These are phyloP conservation scores for Cucumis melo DNA, from an alignment of 306 rosid genomes.

Conservation along the genomic window DNA sequence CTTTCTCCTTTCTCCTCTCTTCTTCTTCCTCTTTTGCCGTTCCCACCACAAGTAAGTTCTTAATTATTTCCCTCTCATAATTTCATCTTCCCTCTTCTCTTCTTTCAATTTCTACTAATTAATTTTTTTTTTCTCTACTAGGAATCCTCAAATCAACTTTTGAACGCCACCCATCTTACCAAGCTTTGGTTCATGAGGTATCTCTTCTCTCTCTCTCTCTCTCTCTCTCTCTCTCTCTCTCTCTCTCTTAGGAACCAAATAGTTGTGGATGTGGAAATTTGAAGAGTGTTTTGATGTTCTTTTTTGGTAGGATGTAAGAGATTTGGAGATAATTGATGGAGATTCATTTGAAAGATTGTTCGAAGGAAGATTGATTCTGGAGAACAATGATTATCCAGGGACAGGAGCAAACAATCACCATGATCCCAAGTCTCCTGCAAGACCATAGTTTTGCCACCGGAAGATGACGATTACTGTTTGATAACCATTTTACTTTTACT, in stretches of 20 bases:
- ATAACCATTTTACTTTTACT: background rate
- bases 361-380: conserved; percentile 37
- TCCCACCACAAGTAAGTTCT: conserved; percentile 27
- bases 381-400: conserved; percentile 42
- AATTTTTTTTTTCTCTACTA: background rate
- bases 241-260: background rate
- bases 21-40: conserved; percentile 7
- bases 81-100: background rate
- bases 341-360: conserved; percentile 13
- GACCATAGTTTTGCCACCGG: background rate
- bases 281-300: background rate
- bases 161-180: conserved; percentile 16
- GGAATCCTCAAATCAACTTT: conserved; percentile 20
- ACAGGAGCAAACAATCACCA: conserved; percentile 54
- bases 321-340: conserved; percentile 7
- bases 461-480: background rate
- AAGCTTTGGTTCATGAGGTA: conserved; percentile 14
- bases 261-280: background rate
- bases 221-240: background rate
- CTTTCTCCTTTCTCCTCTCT: conserved; percentile 8
- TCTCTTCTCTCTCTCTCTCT: background rate
- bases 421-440: conserved; percentile 43
- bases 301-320: conserved; percentile 15
- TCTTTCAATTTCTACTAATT: background rate
- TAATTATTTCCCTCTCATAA: background rate